Evolutionary conservation across 805 yeast genomes (phyloP), one percentile per base, ranked within the genome.

Genomic region (Yarrowia sp.): DNA sequence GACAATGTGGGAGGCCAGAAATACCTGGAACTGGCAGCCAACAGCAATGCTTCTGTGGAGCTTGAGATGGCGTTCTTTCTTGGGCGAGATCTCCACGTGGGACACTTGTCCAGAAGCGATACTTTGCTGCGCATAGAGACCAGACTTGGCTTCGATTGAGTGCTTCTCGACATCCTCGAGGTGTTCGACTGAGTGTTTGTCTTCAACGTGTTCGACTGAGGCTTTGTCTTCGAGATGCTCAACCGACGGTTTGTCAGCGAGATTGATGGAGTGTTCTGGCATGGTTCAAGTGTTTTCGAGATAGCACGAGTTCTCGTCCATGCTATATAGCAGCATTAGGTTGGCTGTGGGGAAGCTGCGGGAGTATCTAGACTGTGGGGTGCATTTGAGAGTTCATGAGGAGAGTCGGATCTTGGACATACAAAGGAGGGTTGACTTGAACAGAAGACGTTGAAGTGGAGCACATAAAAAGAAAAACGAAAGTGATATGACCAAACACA

Each of bases 1-100:
- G 6, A 46, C 53, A 12, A 46, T 46, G 8, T 46, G 53, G 13
- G 53, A 46, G n/a, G 53, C 53, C 4, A 46, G 14, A 19, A 46
- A 46, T 8, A 46, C 36, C 8, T 46, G 53, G 4, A 46, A 19
- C 10, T 46, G 53, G 3, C 24, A 29, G 6, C 53, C 53, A 19
- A 46, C 13, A 13, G 53, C 53, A 8, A 46, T 29, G 18, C 53
- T 46, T 29, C 53, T 18, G 36, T 46, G 53, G 0, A 46, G 27
- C 14, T 46, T 46, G 25, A 46, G 53, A 6, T 19, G 53, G 2
- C 36, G 27, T 5, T 22, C 51, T 19, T 14, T 4, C 18, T 44
- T 44, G 6, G 6, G 14, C 3, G 35, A 27, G 13, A 44, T 16
- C 6, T 18, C 6, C 8, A 44, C 22, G 1, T 27, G 36, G 4